Evolutionary conservation across 2,329 filamentous ascomycete genomes (phyloP), one percentile per base, ranked within the genome.

Genomic region (Colletotrichum gloeosporioides): DNA sequence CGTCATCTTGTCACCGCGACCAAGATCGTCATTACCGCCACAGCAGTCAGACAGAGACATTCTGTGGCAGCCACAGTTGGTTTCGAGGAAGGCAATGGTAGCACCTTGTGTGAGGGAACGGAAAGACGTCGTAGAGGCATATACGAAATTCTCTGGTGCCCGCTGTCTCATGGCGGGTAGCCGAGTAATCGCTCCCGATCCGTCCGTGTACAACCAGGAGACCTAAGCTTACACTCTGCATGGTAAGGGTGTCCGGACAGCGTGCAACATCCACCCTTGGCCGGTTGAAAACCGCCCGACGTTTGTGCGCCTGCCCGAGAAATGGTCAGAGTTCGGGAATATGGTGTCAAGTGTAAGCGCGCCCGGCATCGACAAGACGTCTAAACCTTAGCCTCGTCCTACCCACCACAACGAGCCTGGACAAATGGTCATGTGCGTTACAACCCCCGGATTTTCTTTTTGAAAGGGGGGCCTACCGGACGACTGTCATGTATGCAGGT

Each of bases 61-160:
- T 59, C 32, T 73, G 70, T 44, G 61, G 63, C 69, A 63, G 73
- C 63, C 64, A 73, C 70, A 36, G 16, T 75, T n/a, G 44, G 29
- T n/a, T 53, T 53, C 44, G 44, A 18, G 8, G 29, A 6, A 18
- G 55, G 32, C 34, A 22, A 49, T 13, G 29, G 18, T 62, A 27
- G 22, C 62, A 32, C 69, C 39, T 64, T 62, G 39, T 65, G 16
- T 32, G 22, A n/a, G 64, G 63, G 1, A 63, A 22, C 44, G n/a
- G 44, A 31, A 31, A 31, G 39, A 34, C n/a, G 12, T 10, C 12
- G 22, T 36, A 59, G 31, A 59, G 27, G 8, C 55, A 39, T 27
- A 73, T 68, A 61, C n/a, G 53, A 62, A 69, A 34, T 44, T 22
- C 34, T 36, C 55, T 59, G 32, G 36, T 36, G 27, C 32, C 57